A percentile compares a stretch with the other conserved stretches of the same genome.
Conservation (phyloP, 1,139 yeast genomes). For the Lodderomyces jiufengensis region DNA sequence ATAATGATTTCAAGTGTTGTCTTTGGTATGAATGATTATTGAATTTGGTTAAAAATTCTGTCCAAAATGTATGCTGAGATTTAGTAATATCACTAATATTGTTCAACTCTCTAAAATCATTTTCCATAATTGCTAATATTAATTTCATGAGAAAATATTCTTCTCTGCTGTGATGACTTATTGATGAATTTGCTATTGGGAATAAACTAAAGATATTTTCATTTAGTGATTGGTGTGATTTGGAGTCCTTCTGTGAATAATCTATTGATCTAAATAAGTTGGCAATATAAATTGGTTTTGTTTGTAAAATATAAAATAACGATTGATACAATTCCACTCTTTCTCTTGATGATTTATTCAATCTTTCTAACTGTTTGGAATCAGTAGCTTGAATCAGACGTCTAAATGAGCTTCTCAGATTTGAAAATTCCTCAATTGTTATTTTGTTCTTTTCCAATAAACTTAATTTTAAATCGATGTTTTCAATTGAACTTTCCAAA, state of each 20-base stretch:
- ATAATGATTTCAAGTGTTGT: slow-evolving; percentile 46
- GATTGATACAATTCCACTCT: slow-evolving; percentile 68
- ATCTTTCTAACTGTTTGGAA: slow-evolving; percentile 22
- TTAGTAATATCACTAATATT: slow-evolving; percentile 35
- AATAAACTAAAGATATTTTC: slow-evolving; percentile 48
- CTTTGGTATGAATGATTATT: slow-evolving; percentile 61
- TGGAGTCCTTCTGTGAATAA: slow-evolving; percentile 18
- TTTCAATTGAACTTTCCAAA: slow-evolving; percentile 71
- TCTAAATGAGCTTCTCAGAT: slow-evolving; percentile 37
- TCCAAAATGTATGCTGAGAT: slow-evolving; percentile 40
- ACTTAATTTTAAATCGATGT: slow-evolving; percentile 78
- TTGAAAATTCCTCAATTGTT: slow-evolving; percentile 69
- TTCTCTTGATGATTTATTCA: slow-evolving; percentile 36
- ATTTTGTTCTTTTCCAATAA: slow-evolving; percentile 75
- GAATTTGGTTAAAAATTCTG: slow-evolving; percentile 50
- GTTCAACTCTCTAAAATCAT: slow-evolving; percentile 34
- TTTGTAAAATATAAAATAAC: slow-evolving; percentile 77
- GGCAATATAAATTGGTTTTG: slow-evolving; percentile 74
- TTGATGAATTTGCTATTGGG: slow-evolving; percentile 33
- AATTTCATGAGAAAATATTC: slow-evolving; percentile 68
- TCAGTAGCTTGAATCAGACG: too few relatives aligned
- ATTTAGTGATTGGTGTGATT: slow-evolving; percentile 35
- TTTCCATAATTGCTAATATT: slow-evolving; percentile 48
- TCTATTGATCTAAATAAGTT: slow-evolving; percentile 38
- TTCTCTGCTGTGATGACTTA: slow-evolving; percentile 54